Percentiles rank a stretch among this genome's conserved stretches.
Evolutionary conservation across 78 protist genomes (phyloP).

Genomic region (Goniomonas avonlea): DNA sequence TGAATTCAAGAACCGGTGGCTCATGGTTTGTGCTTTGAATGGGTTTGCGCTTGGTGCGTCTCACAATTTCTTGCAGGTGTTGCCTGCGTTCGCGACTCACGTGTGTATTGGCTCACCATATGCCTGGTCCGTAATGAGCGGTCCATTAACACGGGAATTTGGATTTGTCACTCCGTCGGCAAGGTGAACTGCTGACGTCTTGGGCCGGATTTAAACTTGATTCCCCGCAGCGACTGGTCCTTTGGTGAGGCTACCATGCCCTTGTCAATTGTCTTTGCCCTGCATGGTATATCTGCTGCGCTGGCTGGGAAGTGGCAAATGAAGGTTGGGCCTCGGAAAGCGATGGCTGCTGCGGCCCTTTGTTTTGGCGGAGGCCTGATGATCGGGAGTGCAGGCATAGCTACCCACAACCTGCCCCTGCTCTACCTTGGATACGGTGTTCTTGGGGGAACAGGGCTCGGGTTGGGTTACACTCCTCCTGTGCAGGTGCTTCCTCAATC

Average conservation of each 20-base stretch:
- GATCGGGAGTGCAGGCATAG: neutral
- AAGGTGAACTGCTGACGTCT: too few species aligned
- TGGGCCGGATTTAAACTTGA: too few species aligned
- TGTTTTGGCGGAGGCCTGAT: neutral
- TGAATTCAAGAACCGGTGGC: too few species aligned
- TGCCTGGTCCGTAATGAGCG: conserved; percentile 2
- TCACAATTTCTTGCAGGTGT: too few species aligned
- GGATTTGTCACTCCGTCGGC: neutral
- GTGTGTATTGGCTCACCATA: conserved; percentile 17
- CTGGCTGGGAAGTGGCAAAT: neutral
- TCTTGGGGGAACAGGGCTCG: neutral
- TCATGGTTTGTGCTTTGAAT: too few species aligned
- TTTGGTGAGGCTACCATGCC: neutral
- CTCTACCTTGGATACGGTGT: conserved; percentile 7
- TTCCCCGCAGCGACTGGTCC: neutral
- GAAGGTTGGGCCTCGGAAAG: neutral
- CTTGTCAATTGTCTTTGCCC: neutral
- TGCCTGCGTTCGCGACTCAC: too few species aligned
- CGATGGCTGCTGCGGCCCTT: neutral
- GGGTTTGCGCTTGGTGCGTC: too few species aligned
- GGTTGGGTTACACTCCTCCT: conserved; percentile 13
- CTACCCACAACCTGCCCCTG: neutral
- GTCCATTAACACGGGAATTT: neutral
- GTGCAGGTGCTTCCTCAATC: too few species aligned
- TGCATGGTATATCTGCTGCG: neutral